Evolutionary conservation across 495 filamentous ascomycete genomes (phyloP), one percentile per base, ranked within the genome.

Genomic region (Daldinia childiae): DNA sequence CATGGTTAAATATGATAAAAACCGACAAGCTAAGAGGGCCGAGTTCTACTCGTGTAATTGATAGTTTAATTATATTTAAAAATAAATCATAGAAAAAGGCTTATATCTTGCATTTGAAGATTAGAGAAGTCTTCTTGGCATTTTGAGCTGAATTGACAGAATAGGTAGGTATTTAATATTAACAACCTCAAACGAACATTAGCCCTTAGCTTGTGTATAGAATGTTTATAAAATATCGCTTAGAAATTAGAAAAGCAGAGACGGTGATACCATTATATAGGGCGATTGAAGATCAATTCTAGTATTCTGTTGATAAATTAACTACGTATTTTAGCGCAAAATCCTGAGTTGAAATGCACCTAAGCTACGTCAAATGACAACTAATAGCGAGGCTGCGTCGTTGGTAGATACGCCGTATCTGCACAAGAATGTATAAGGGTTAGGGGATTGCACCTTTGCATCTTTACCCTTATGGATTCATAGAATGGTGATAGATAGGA

Each of bases 1-100:
- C 66, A 73, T 73, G 39, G 19, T 38, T 5, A 27, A 52, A 8
- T 21, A 27, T 27, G 2, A 15, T 24, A 27, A 12, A 8, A 3
- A n/a, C 14, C 15, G 21, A 14, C 17, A 55, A 29, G 26, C 2
- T n/a, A 55, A 29, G 26, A 55, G 14, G 27, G 14, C 51, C 11
- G 14, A n/a, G 27, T 32, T 29, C n/a, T 15, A 6, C 4, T 24
- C 3, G 6, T 15, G 7, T 15, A 17, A 11, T 2, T 34, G 8
- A 11, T 34, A 2, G 32, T 34, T 34, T 32, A 32, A 32, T 32
- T 50, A 0, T 19, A 50, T 21, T 50, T 27, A 26, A 26, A 12
- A 4, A 24, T 27, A 12, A 43, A 43, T 43, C 1, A 7, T n/a
- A 8, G 2, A 43, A 19, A 17, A 15, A 17, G 6, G n/a, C 5